Conservation (phyloP, 2,329 filamentous ascomycete genomes). For the Colletotrichum aenigma region DNA sequence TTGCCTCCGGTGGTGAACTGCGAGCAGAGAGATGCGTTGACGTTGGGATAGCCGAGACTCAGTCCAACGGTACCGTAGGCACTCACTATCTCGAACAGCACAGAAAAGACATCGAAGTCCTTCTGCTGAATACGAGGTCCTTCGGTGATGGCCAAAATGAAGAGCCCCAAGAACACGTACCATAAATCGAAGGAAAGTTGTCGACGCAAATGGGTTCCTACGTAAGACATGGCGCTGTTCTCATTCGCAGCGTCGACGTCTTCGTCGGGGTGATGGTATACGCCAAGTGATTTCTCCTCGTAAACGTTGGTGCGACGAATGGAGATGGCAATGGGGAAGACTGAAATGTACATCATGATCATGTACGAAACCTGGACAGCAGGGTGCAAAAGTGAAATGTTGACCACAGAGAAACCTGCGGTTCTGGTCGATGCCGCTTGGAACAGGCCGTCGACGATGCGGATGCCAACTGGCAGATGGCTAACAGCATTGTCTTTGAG, state of each 20-base stretch:
- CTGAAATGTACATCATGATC: slow-evolving; percentile 99
- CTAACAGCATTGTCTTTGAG: slow-evolving; percentile 74
- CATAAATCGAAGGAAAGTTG: slow-evolving; percentile 97
- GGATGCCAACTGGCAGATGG: slow-evolving; percentile 70
- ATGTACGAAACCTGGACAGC: slow-evolving; percentile 93
- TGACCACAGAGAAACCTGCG: slow-evolving; percentile 86
- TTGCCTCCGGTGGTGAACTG: slow-evolving; percentile 80
- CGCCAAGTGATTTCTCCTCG: slow-evolving; percentile 84
- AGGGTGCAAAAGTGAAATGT: slow-evolving; percentile 78
- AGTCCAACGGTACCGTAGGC: slow-evolving; percentile 95
- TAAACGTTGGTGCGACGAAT: slow-evolving; percentile 95
- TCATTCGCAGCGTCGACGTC: slow-evolving; percentile 53
- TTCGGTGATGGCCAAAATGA: slow-evolving; percentile 90
- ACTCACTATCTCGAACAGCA: slow-evolving; percentile 86
- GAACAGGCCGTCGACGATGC: slow-evolving; percentile 86
- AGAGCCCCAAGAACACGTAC: slow-evolving; percentile 94
- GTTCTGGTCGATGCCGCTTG: slow-evolving; percentile 90
- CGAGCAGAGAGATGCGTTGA: slow-evolving; percentile 81
- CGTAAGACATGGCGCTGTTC: slow-evolving; percentile 75
- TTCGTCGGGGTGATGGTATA: slow-evolving; percentile 62
- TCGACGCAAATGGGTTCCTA: slow-evolving; percentile 87
- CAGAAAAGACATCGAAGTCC: slow-evolving; percentile 70
- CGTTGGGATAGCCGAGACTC: slow-evolving; percentile 77
- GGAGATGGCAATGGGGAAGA: slow-evolving; percentile 95
- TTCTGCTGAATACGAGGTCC: slow-evolving; percentile 68